A percentile compares a stretch with the other conserved stretches of the same genome.
phyloP scores from a whole-genome alignment of 2,329 filamentous ascomycete genomes.

The Xylariales sp. region DNA sequence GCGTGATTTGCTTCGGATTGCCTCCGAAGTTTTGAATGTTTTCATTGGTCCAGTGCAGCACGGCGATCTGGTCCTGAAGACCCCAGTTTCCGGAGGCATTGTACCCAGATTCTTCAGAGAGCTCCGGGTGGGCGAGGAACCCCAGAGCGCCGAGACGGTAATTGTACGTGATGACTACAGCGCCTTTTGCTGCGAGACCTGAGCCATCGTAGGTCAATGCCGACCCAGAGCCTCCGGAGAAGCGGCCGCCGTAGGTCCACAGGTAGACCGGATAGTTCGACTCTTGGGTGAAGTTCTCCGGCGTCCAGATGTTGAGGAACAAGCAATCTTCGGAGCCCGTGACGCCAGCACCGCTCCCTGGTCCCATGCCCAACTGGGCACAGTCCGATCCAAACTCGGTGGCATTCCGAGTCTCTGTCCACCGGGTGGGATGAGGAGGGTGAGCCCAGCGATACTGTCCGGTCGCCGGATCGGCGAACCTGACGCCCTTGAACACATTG shows the following conservation, averaged over 20 bases:
- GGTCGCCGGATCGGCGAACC: slow-evolving; percentile 14
- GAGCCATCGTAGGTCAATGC: slow-evolving; percentile 15
- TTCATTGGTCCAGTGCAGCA: slow-evolving; percentile 7
- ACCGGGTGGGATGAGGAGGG: slow-evolving; percentile 9
- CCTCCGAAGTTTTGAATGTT: slow-evolving; percentile 14
- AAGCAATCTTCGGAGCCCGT: slow-evolving; percentile 14
- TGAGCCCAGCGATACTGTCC: slow-evolving; percentile 13
- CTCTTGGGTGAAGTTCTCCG: slow-evolving; percentile 3
- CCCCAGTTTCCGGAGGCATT: slow-evolving; percentile 23
- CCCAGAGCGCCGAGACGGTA: slow-evolving; percentile 17
- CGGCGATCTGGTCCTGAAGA: slow-evolving; percentile 18
- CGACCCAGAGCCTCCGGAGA: slow-evolving; percentile 12
- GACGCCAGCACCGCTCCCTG: slow-evolving; percentile 5
- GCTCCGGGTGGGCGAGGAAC: slow-evolving; percentile 18
- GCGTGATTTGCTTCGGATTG: slow-evolving; percentile 13
- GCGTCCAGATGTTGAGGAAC: slow-evolving; percentile 16
- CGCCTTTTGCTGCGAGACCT: slow-evolving; percentile 14
- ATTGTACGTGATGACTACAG: slow-evolving; percentile 17
- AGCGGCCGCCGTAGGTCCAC: slow-evolving; percentile 12
- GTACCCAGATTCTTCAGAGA: slow-evolving; percentile 16
- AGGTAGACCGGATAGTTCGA: slow-evolving; percentile 14
- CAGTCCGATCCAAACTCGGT: slow-evolving; percentile 17
- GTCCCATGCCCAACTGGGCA: slow-evolving; percentile 16
- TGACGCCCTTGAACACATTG: slow-evolving; percentile 20
- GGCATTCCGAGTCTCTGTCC: slow-evolving; percentile 12